Percentiles rank a stretch among this genome's conserved stretches.
Evolutionary conservation across 805 yeast genomes (phyloP).

Genomic region (Hanseniaspora meyeri): DNA sequence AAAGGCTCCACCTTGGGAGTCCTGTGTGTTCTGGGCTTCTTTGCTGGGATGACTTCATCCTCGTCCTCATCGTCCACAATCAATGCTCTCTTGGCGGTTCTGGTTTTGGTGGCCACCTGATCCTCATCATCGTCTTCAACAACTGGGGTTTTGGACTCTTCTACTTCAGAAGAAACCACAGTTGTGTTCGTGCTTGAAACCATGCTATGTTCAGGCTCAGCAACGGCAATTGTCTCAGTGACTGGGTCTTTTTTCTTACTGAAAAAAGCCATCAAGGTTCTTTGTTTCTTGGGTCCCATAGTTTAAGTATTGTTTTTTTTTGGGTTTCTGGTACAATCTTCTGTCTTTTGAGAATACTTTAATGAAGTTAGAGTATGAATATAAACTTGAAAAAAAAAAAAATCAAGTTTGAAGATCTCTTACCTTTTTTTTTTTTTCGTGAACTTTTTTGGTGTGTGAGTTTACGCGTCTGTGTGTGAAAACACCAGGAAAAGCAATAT

Average conservation of each 20-base stretch:
- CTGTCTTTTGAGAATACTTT: no score
- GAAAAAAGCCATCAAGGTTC: constrained; percentile 28
- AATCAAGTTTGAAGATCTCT: no score
- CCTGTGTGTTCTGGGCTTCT: constrained; percentile 20
- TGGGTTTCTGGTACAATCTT: background rate
- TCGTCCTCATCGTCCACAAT: constrained; percentile 13
- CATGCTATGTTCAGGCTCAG: background rate
- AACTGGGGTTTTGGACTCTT: constrained; percentile 14
- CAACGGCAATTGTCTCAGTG: background rate
- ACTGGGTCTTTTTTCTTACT: constrained; percentile 18
- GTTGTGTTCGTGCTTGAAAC: background rate
- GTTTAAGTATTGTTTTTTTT: background rate
- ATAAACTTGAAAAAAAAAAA: no score
- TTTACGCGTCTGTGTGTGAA: no score
- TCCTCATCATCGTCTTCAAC: background rate
- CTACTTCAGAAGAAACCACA: background rate
- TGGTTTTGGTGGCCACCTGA: no score
- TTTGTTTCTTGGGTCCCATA: constrained; percentile 24
- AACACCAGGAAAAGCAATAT: no score
- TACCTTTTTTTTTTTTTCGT: no score
- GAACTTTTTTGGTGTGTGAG: no score
- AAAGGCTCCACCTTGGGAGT: constrained; percentile 19
- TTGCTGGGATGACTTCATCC: constrained; percentile 14
- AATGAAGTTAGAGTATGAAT: no score
- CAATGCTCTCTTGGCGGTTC: background rate